Conservation (phyloP, 139 green algal genomes). For the Picochlorum sp. region DNA sequence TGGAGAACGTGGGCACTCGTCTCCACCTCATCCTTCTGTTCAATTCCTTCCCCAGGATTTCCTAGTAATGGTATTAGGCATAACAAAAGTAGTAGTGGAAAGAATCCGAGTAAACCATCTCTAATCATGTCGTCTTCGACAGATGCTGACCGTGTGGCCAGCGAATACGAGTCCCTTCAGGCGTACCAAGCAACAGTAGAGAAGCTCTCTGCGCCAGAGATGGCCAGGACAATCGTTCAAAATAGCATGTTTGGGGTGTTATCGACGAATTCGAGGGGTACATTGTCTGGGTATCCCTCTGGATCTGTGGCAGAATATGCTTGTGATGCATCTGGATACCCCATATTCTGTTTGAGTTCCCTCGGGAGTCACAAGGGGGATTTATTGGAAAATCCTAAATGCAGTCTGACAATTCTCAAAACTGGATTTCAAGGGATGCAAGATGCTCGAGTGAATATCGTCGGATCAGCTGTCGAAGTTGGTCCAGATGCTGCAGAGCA, state of each 20-base stretch:
- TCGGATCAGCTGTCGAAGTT: conserved; percentile 36
- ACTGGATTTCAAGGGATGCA: conserved; percentile 49
- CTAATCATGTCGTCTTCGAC: too few species aligned
- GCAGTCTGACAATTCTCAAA: conserved; percentile 51
- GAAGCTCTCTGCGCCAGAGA: conserved; percentile 40
- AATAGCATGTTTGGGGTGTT: conserved; percentile 45
- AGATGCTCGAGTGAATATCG: conserved; percentile 59
- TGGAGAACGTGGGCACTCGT: too few species aligned
- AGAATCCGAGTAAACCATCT: too few species aligned
- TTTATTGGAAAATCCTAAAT: conserved; percentile 42
- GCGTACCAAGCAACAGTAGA: conserved; percentile 39
- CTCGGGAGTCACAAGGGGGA: conserved; percentile 61
- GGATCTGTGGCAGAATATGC: conserved; percentile 44
- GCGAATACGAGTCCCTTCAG: conserved; percentile 39
- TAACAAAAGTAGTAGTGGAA: too few species aligned
- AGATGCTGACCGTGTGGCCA: conserved; percentile 9
- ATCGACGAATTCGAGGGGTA: conserved; percentile 35
- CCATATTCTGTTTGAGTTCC: conserved; percentile 53
- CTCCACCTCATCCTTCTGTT: too few species aligned
- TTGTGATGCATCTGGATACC: conserved; percentile 24
- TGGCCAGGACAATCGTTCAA: conserved; percentile 57
- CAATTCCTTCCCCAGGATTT: too few species aligned
- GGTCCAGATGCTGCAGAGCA: conserved; percentile 29
- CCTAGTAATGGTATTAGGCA: too few species aligned
- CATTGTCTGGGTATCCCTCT: conserved; percentile 39